phyloP scores from a whole-genome alignment of 208 protist species.

The Lotmaria passim region DNA sequence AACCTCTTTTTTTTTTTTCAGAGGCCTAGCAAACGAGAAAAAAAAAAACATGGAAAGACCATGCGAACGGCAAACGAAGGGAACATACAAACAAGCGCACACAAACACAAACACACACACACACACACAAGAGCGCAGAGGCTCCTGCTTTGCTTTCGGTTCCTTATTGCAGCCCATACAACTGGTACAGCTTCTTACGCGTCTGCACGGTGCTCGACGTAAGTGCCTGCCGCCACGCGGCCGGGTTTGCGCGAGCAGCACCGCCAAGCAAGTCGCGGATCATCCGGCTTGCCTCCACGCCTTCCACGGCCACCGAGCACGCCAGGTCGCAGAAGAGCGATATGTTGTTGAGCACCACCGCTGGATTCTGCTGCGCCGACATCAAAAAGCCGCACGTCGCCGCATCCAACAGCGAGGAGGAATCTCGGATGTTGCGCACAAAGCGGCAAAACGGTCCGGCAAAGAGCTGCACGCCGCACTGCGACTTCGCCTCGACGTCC shows the following conservation, averaged over 20 bases:
- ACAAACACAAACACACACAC: neutral
- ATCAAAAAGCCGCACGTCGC: constrained; percentile 67
- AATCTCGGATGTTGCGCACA: constrained; percentile 74
- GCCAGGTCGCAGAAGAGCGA: constrained; percentile 76
- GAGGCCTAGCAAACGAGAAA: too few species aligned
- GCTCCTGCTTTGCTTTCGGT: too few species aligned
- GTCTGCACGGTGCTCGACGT: constrained; percentile 48
- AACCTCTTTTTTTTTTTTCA: too few species aligned
- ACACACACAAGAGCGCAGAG: too few species aligned
- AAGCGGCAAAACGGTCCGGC: constrained; percentile 69
- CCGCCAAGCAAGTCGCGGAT: constrained; percentile 51
- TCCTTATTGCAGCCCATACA: constrained; percentile 65
- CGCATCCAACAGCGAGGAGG: constrained; percentile 54
- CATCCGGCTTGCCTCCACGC: constrained; percentile 48
- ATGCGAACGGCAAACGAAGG: too few species aligned
- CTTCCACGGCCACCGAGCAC: constrained; percentile 39
- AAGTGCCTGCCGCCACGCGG: constrained; percentile 55
- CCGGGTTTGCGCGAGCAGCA: constrained; percentile 37
- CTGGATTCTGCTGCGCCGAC: constrained; percentile 45
- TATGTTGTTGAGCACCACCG: constrained; percentile 34
- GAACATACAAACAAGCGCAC: neutral
- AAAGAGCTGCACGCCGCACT: constrained; percentile 53
- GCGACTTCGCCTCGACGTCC: constrained; percentile 49
- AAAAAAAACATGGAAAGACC: constrained; percentile 21
- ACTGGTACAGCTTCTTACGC: constrained; percentile 68